A percentile compares a stretch with the other conserved stretches of the same genome.
These are phyloP conservation scores for Letharia columbiana DNA, from an alignment of 495 filamentous ascomycete genomes.

Conservation along the genomic window DNA sequence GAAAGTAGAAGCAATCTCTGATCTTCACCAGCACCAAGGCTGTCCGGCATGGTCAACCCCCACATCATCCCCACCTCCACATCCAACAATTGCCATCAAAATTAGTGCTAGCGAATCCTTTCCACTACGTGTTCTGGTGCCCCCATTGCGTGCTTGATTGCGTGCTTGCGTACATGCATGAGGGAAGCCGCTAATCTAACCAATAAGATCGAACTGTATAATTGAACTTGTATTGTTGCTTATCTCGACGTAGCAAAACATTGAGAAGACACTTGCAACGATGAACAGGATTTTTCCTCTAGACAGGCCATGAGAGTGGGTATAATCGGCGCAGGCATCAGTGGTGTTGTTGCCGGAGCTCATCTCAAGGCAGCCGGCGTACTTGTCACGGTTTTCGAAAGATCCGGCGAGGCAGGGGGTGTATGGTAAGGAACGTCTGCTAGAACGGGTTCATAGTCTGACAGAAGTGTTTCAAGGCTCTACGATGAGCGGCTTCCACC, in stretches of 20 bases:
- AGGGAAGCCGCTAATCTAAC: background rate
- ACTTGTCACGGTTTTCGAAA: constrained; percentile 57
- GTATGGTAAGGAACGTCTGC: background rate
- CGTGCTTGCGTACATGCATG: background rate
- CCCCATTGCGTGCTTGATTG: background rate
- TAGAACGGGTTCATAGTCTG: constrained; percentile 28
- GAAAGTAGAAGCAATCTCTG: background rate
- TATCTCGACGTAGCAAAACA: background rate
- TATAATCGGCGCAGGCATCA: constrained; percentile 63
- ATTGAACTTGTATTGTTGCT: background rate
- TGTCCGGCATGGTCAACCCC: background rate
- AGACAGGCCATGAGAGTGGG: constrained; percentile 41
- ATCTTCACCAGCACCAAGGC: background rate
- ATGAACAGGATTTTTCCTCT: background rate
- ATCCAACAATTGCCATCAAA: background rate
- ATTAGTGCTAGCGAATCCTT: background rate
- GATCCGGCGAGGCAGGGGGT: constrained; percentile 43
- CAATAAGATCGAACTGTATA: background rate
- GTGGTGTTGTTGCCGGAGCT: constrained; percentile 53
- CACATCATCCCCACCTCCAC: background rate
- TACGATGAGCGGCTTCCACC: constrained; percentile 51
- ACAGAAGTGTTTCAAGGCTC: constrained; percentile 30
- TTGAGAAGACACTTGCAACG: too few relatives aligned
- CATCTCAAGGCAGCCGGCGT: constrained; percentile 52
- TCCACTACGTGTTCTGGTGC: background rate